These are phyloP conservation scores for Helianthus tuberosus DNA, from an alignment of 129 eudicot species.

Conservation along the genomic window DNA sequence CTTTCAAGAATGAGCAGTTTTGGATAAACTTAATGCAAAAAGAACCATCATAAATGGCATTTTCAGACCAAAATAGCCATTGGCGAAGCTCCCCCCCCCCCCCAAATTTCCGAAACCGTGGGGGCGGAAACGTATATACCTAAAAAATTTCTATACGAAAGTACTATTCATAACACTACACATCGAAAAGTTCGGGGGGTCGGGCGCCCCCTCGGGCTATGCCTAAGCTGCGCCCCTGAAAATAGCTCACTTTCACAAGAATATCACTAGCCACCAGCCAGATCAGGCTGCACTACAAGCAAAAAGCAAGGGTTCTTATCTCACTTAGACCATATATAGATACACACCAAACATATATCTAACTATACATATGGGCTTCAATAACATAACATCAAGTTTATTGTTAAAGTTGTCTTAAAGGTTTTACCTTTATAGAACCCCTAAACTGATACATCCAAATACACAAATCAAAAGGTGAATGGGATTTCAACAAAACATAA, in stretches of 20 bases:
- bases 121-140: no score
- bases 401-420: not conserved
- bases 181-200: no score
- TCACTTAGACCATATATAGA: conserved; percentile 1
- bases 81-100: no score
- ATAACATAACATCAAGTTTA: conserved; percentile 6
- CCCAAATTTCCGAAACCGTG: no score
- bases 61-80: not conserved
- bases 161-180: no score
- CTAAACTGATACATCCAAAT: not conserved
- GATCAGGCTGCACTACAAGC: conserved; percentile 15
- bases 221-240: no score
- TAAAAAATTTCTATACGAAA: no score
- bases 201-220: no score
- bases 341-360: not conserved
- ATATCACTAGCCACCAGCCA: not conserved
- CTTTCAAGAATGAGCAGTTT: conserved; percentile 15
- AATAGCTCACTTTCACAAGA: not conserved
- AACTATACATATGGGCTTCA: no score
- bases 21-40: not conserved
- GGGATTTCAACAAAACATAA: conserved; percentile 26
- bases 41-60: not conserved
- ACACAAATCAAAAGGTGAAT: not conserved
- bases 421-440: not conserved
- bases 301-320: not conserved